Conservation (phyloP, 2,329 filamentous ascomycete genomes). For the Colletotrichum viniferum region DNA sequence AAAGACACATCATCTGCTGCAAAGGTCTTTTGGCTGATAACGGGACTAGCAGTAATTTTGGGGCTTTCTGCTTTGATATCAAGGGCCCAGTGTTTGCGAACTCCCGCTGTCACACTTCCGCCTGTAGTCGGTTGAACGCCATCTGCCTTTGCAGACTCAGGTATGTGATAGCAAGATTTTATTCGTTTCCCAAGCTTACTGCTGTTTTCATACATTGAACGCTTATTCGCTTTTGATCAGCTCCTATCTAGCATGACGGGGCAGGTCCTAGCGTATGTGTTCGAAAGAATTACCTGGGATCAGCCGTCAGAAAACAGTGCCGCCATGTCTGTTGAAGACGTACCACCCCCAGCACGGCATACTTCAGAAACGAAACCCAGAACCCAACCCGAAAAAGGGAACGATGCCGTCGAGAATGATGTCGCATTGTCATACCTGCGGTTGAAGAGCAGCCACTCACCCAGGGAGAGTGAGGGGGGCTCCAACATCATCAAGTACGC, state of each 20-base stretch:
- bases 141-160: background rate
- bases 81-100: background rate
- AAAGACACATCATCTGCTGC: background rate
- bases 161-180: background rate
- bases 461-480: background rate
- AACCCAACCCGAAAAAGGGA: background rate
- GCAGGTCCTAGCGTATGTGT: background rate
- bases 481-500: background rate
- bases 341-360: background rate
- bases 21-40: background rate
- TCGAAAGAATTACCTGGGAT: background rate
- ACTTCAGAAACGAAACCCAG: background rate
- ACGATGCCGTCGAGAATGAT: rapidly evolving
- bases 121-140: background rate
- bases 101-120: background rate
- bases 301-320: background rate
- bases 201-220: background rate
- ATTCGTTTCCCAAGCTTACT: background rate
- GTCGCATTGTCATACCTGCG: background rate
- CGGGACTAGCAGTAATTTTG: background rate
- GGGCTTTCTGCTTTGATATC: background rate
- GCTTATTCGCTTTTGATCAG: background rate
- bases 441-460: background rate
- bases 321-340: background rate
- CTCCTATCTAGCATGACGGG: background rate